Conservation (phyloP, 352 stramenopile genomes). For the Globisporangium camurandrum region DNA sequence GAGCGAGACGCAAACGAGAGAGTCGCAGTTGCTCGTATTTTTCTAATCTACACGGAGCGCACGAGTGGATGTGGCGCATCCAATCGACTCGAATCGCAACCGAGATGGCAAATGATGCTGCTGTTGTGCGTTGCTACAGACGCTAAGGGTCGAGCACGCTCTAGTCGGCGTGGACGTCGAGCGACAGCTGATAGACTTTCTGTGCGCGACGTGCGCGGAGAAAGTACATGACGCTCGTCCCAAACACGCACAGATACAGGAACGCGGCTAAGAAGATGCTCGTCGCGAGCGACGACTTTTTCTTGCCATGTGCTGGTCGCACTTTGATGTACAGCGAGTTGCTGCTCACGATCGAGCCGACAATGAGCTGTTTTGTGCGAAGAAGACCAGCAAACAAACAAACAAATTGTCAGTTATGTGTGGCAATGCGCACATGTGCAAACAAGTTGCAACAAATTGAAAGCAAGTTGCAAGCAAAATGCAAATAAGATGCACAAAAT, state of each 20-base stretch:
- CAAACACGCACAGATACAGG: constrained; percentile 80
- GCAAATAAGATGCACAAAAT: too few relatives aligned
- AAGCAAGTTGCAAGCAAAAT: too few relatives aligned
- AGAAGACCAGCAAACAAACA: too few relatives aligned
- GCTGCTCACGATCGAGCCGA: constrained; percentile 80
- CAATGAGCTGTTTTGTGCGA: constrained; percentile 56
- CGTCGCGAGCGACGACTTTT: constrained; percentile 74
- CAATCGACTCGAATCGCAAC: background rate
- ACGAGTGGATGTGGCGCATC: background rate
- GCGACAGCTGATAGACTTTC: constrained; percentile 85
- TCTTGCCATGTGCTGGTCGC: constrained; percentile 63
- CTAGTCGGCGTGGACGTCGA: constrained; percentile 80
- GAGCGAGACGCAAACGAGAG: too few relatives aligned
- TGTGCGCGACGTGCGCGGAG: constrained; percentile 63
- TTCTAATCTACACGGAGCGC: constrained; percentile 44
- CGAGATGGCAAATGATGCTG: too few relatives aligned
- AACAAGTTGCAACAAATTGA: too few relatives aligned
- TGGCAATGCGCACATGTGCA: too few relatives aligned
- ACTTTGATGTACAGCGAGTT: constrained; percentile 87
- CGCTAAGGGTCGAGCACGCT: background rate
- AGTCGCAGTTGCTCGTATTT: too few relatives aligned
- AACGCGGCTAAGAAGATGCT: constrained; percentile 85
- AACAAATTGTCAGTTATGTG: too few relatives aligned
- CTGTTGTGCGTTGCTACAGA: too few relatives aligned
- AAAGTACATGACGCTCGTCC: constrained; percentile 84